Evolutionary conservation across 2,329 filamentous ascomycete species (phyloP).

Genomic region (Colletotrichum simmondsii): DNA sequence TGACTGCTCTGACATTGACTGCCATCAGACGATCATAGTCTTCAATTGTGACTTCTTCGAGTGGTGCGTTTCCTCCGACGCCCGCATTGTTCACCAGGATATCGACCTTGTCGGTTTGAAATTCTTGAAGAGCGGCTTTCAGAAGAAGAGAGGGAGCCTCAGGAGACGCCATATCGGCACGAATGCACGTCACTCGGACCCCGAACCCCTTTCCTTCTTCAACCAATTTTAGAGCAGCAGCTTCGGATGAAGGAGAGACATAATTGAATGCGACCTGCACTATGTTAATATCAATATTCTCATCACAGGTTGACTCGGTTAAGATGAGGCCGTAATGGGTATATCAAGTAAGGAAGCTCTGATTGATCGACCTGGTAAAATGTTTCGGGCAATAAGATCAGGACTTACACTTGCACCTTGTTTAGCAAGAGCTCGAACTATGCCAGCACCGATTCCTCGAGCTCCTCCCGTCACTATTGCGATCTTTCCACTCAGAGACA

Average conservation of each 20-base stretch:
- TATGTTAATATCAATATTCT: background rate
- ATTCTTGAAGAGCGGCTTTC: background rate
- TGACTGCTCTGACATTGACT: conserved; percentile 29
- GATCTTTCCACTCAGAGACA: conserved; percentile 10
- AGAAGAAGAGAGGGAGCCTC: conserved; percentile 7
- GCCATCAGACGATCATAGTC: conserved; percentile 19
- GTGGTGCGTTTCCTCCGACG: background rate
- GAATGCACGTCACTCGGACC: conserved; percentile 5
- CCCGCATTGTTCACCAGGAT: conserved; percentile 25
- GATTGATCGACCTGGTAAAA: too few species aligned
- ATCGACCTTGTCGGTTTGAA: conserved; percentile 19
- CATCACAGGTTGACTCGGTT: background rate
- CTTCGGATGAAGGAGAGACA: conserved; percentile 17
- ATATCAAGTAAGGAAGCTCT: background rate
- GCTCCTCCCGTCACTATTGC: conserved; percentile 26
- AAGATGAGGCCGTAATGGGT: background rate
- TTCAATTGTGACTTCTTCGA: conserved; percentile 19
- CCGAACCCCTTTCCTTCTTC: conserved; percentile 12
- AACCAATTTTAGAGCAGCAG: background rate
- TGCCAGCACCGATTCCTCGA: conserved; percentile 64
- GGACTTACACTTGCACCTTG: conserved; percentile 55
- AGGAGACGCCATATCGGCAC: conserved; percentile 12
- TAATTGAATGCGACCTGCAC: conserved; percentile 21
- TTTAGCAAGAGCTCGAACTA: conserved; percentile 70
- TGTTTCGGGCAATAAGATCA: background rate